These are phyloP conservation scores for Nothopassalora personata DNA, from an alignment of 2,329 filamentous ascomycete species.

Conservation along the genomic window DNA sequence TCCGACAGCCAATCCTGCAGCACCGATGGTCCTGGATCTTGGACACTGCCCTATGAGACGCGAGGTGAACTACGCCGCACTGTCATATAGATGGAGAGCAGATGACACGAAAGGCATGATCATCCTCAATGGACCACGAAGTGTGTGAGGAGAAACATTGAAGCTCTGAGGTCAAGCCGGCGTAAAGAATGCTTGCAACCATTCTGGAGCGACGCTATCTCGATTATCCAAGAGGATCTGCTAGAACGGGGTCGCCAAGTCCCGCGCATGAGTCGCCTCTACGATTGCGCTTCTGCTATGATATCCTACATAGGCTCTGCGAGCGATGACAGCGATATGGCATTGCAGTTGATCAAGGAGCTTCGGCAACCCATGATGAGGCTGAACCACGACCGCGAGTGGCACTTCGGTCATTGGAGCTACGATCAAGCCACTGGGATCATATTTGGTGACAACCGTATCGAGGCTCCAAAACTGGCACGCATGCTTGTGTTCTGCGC, in stretches of 20 bases:
- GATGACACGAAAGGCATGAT: not conserved
- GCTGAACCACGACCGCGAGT: conserved; percentile 3
- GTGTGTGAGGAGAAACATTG: not conserved
- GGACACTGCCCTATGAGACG: conserved; percentile 8
- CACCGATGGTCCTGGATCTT: conserved; percentile 3
- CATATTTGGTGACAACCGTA: conserved; percentile 3
- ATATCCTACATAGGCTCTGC: conserved; percentile 4
- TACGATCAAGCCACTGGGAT: not conserved
- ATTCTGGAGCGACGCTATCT: conserved; percentile 7
- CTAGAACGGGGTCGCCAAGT: conserved; percentile 4
- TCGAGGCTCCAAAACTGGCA: not conserved
- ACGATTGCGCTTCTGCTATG: not conserved
- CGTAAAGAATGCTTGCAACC: not conserved
- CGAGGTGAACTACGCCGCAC: conserved; percentile 9
- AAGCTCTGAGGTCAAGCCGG: not conserved
- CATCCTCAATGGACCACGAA: not conserved
- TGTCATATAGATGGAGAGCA: conserved; percentile 12
- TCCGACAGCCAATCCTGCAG: not conserved
- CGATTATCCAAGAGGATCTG: conserved; percentile 6
- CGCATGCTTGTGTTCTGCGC: not conserved
- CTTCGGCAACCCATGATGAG: conserved; percentile 9
- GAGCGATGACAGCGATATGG: conserved; percentile 8
- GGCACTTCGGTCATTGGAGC: conserved; percentile 10
- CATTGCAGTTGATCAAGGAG: conserved; percentile 4
- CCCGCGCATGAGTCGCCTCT: conserved; percentile 5